Percentiles rank a stretch among this genome's conserved stretches.
Evolutionary conservation across 2,329 filamentous ascomycete species (phyloP).

Genomic region (Esteya vermicola): DNA sequence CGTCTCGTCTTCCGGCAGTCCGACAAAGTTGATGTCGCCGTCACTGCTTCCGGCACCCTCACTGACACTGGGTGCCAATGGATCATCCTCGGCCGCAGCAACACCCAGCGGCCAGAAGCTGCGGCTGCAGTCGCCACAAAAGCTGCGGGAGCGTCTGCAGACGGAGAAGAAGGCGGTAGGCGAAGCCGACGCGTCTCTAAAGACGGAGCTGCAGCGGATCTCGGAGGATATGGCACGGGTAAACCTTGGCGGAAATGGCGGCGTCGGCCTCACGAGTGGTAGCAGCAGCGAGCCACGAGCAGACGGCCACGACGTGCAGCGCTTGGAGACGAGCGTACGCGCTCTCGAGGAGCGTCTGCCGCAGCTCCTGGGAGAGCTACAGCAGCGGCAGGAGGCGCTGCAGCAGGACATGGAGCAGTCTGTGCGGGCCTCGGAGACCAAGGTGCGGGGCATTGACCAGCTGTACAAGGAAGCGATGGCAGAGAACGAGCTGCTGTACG

Average conservation of each 20-base stretch:
- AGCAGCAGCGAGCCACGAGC: no score
- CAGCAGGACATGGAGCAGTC: slow-evolving; percentile 58
- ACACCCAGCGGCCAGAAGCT: slow-evolving; percentile 32
- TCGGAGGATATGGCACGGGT: slow-evolving; percentile 61
- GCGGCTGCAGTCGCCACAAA: slow-evolving; percentile 57
- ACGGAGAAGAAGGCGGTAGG: slow-evolving; percentile 64
- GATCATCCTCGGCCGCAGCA: slow-evolving; percentile 15
- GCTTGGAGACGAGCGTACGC: slow-evolving; percentile 41
- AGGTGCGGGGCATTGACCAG: slow-evolving; percentile 72
- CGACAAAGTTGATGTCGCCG: slow-evolving; percentile 21
- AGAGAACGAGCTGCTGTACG: slow-evolving; percentile 87
- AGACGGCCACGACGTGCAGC: slow-evolving; percentile 20
- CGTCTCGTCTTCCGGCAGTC: slow-evolving; percentile 18
- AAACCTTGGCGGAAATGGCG: slow-evolving; percentile 14
- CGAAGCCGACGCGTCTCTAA: slow-evolving; percentile 53
- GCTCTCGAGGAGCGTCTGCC: slow-evolving; percentile 56
- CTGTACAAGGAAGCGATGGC: slow-evolving; percentile 76
- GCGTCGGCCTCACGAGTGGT: no score
- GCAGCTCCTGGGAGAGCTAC: slow-evolving; percentile 41
- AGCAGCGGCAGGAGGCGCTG: slow-evolving; percentile 46
- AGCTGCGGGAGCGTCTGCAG: slow-evolving; percentile 71
- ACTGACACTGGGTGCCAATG: background rate
- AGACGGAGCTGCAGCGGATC: slow-evolving; percentile 66
- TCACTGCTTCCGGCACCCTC: no score
- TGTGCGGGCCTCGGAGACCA: slow-evolving; percentile 60